Evolutionary conservation across 805 yeast genomes (phyloP), one percentile per base, ranked within the genome.

Genomic region (Blastobotrys americana): DNA sequence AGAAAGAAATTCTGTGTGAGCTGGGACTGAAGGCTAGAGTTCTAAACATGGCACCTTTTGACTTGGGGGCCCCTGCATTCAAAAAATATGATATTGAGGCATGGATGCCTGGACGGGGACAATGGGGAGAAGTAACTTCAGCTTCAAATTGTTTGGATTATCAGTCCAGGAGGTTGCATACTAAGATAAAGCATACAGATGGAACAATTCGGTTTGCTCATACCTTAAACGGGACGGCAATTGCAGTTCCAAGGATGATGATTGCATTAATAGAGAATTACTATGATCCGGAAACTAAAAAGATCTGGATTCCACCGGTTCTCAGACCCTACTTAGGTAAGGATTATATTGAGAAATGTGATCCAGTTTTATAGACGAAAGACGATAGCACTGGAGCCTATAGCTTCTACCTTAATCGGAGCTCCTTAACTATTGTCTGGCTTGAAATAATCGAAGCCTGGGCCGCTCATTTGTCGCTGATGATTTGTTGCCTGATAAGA

Each of bases 71-170:
- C 0, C 96, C 98, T 1, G 97, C 97, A 0, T 78, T 73, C 63
- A 81, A 84, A 57, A 93, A 93, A 61, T 86, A 80, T 59, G 98
- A 93, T 55, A 85, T 89, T 46, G 98, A 93, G 64, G 96, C 89
- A 0, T 86, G 95, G 88, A 90, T 93, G 97, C 97, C 97, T 0
- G 97, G 97, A 2, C 76, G 96, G 55, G 89, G 86, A 1, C 61
- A 67, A 1, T 90, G 95, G 86, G 98, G 98, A 3, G 98, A 93
- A 60, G 71, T 93, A 25, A 80, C 95, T 1, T 85, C 96, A 22
- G 74, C 94, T 1, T 88, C 97, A 2, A 90, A 89, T 59, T 93
- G 98, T 63, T 76, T 87, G 3, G 97, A 89, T 53, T 93, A 77
- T 61, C 98, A 93, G 66, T 68, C 95, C 5, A 73, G 96, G 62